Conservation (phyloP, 495 filamentous ascomycete species). For the Penicillium lividum region DNA sequence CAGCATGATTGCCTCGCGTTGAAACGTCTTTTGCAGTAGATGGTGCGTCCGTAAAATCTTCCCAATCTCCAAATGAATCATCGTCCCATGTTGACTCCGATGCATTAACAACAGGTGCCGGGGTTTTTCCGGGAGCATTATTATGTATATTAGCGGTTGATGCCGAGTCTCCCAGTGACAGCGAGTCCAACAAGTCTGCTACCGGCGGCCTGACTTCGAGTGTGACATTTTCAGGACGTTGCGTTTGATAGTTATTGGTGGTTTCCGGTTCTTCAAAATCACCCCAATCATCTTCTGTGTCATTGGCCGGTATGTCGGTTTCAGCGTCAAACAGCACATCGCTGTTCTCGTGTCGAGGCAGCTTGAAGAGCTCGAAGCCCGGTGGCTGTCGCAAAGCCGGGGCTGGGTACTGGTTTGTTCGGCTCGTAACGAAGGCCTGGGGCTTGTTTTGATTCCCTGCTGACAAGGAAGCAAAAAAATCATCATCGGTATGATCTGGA, state of each 20-base stretch:
- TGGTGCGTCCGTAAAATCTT: constrained; percentile 30
- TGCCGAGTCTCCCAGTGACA: constrained; percentile 27
- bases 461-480: constrained; percentile 18
- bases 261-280: constrained; percentile 67
- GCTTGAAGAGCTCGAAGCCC: constrained; percentile 18
- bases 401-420: constrained; percentile 11
- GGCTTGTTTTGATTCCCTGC: constrained; percentile 4
- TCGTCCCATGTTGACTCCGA: constrained; percentile 23
- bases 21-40: background rate
- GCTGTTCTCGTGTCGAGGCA: constrained; percentile 27
- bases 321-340: constrained; percentile 51
- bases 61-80: constrained; percentile 24
- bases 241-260: constrained; percentile 56
- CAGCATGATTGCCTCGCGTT: no score
- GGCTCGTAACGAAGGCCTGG: background rate
- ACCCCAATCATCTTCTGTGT: constrained; percentile 71
- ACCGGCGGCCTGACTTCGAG: background rate
- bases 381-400: constrained; percentile 11
- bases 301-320: constrained; percentile 33
- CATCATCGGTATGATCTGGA: constrained; percentile 28
- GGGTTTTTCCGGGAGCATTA: background rate
- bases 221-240: constrained; percentile 6
- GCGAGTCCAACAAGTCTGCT: constrained; percentile 27
- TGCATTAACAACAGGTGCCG: constrained; percentile 2
- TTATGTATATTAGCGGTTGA: background rate